Evolutionary conservation across 2,329 filamentous ascomycete genomes (phyloP).

Genomic region (Lecanicillium sp.): DNA sequence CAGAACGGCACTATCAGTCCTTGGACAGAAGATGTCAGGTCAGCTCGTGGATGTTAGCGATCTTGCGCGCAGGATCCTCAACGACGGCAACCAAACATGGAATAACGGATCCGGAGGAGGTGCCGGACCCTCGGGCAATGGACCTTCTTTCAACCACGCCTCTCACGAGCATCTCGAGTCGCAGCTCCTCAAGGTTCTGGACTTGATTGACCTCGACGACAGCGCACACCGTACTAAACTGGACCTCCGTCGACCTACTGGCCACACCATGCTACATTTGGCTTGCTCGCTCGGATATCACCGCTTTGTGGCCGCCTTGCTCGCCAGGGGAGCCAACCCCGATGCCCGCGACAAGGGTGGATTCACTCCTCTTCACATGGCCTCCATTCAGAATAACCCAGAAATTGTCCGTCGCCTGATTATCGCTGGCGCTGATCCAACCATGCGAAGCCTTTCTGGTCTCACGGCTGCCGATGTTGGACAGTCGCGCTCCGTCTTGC

Average conservation of each 20-base stretch:
- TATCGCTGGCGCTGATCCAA: constrained; percentile 63
- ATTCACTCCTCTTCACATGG: constrained; percentile 75
- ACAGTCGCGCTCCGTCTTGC: constrained; percentile 53
- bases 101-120: constrained; percentile 30
- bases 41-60: constrained; percentile 53
- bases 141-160: constrained; percentile 34
- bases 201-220: constrained; percentile 71
- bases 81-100: constrained; percentile 38
- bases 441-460: constrained; percentile 59
- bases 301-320: constrained; percentile 66
- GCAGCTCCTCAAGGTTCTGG: constrained; percentile 64
- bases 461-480: constrained; percentile 66
- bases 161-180: constrained; percentile 50
- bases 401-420: constrained; percentile 72
- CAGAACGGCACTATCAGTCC: constrained; percentile 55
- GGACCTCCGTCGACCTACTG: constrained; percentile 56
- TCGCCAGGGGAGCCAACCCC: constrained; percentile 70
- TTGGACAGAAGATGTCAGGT: constrained; percentile 57
- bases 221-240: constrained; percentile 58
- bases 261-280: constrained; percentile 75
- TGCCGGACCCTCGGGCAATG: constrained; percentile 30
- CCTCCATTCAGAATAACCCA: constrained; percentile 64
- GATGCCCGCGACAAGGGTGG: constrained; percentile 69
- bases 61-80: constrained; percentile 52
- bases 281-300: constrained; percentile 68